Evolutionary conservation across 2,329 filamentous ascomycete species (phyloP).

Genomic region (Diplocarpon mali): DNA sequence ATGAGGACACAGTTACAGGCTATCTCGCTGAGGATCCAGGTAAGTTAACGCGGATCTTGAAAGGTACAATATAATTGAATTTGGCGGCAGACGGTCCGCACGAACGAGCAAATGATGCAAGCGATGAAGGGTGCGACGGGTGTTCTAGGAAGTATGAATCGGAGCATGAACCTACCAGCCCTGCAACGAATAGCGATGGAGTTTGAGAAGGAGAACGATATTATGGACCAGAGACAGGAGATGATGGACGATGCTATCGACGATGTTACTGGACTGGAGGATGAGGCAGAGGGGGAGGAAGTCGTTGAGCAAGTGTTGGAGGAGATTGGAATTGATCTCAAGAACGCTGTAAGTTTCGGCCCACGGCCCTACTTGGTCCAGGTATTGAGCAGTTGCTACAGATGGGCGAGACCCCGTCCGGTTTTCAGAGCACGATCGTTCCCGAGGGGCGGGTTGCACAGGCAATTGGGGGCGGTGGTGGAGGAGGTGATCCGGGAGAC

Average conservation of each 20-base stretch:
- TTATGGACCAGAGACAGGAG: conserved; percentile 97
- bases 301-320: conserved; percentile 94
- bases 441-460: conserved; percentile 74
- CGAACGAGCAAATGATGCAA: conserved; percentile 99
- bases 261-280: conserved; percentile 79
- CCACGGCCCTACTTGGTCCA: neutral
- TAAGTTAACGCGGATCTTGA: conserved; percentile 29
- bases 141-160: conserved; percentile 92
- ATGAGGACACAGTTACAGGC: conserved; percentile 97
- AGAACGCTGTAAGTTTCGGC: conserved; percentile 60
- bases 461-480: conserved; percentile 65
- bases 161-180: conserved; percentile 91
- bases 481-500: conserved; percentile 57
- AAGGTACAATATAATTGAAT: neutral
- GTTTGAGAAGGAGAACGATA: conserved; percentile 96
- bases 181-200: conserved; percentile 97
- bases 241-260: conserved; percentile 99
- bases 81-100: conserved; percentile 68
- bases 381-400: conserved; percentile 31
- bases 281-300: conserved; percentile 94
- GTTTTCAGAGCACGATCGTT: conserved; percentile 62
- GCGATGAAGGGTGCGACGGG: conserved; percentile 97
- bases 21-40: conserved; percentile 89
- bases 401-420: conserved; percentile 86
- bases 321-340: conserved; percentile 91